A percentile compares a stretch with the other conserved stretches of the same genome.
Conservation (phyloP, 179 eudicot genomes). For the Gypsophila paniculata region DNA sequence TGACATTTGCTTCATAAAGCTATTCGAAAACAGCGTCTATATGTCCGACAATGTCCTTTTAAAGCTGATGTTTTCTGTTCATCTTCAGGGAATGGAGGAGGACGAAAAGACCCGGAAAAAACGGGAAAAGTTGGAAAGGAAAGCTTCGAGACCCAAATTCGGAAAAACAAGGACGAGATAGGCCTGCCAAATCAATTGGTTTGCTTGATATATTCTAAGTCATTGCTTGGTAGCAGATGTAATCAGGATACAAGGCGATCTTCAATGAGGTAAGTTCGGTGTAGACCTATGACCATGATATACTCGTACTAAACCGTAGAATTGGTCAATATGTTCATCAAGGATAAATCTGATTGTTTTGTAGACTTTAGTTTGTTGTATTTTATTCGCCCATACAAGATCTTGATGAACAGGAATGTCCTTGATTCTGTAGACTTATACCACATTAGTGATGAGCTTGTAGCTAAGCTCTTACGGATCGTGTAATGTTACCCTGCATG, state of each 20-base stretch:
- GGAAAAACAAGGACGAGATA: constrained; percentile 56
- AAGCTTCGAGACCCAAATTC: constrained; percentile 68
- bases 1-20: neutral
- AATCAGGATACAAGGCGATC: constrained; percentile 11
- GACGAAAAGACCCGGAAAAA: constrained; percentile 85
- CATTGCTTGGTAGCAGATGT: neutral
- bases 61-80: constrained; percentile 3
- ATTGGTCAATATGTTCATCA: neutral
- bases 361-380: neutral
- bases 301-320: neutral
- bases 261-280: constrained; percentile 12
- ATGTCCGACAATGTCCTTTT: constrained; percentile 2
- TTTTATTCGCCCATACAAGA: neutral
- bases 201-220: neutral
- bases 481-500: neutral
- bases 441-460: neutral
- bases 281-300: neutral
- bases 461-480: too few species aligned
- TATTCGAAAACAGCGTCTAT: neutral
- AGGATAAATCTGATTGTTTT: neutral
- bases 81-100: constrained; percentile 55
- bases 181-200: constrained; percentile 6
- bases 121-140: constrained; percentile 84
- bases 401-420: constrained; percentile 1
- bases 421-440: neutral